Conservation (phyloP, 148 eudicot species). For the Bassia scoparia region DNA sequence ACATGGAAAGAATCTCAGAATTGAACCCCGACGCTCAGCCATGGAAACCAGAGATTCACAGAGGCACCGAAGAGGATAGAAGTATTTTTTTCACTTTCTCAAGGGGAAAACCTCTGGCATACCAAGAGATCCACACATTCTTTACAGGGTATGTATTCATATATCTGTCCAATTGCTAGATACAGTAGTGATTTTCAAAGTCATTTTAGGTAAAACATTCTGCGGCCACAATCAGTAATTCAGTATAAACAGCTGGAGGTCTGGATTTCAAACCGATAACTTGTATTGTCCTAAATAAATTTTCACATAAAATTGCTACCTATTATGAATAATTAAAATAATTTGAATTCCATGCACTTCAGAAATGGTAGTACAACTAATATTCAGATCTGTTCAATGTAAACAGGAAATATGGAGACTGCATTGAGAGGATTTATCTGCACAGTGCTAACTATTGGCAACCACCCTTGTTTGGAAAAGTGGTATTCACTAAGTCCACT, state of each 20-base stretch:
- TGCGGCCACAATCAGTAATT: not conserved
- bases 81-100: conserved; percentile 19
- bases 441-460: not conserved
- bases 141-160: conserved; percentile 13
- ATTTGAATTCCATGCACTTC: not conserved
- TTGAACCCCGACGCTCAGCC: conserved; percentile 26
- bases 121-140: not conserved
- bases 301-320: not conserved
- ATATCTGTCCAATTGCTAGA: not conserved
- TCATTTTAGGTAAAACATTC: not conserved
- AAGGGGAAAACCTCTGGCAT: not conserved
- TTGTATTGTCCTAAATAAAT: not conserved
- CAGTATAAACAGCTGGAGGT: not conserved
- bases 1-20: not conserved
- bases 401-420: conserved; percentile 9
- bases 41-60: conserved; percentile 12
- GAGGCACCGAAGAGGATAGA: conserved; percentile 8
- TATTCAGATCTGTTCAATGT: not conserved
- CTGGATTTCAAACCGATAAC: not conserved
- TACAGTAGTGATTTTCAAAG: not conserved
- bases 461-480: conserved; percentile 14
- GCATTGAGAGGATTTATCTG: conserved; percentile 2
- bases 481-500: conserved; percentile 9
- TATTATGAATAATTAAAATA: not conserved
- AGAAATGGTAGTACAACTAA: not conserved